Percentiles rank a stretch among this genome's conserved stretches.
Evolutionary conservation across 495 filamentous ascomycete species (phyloP).

Genomic region (Penicillium nucicola): DNA sequence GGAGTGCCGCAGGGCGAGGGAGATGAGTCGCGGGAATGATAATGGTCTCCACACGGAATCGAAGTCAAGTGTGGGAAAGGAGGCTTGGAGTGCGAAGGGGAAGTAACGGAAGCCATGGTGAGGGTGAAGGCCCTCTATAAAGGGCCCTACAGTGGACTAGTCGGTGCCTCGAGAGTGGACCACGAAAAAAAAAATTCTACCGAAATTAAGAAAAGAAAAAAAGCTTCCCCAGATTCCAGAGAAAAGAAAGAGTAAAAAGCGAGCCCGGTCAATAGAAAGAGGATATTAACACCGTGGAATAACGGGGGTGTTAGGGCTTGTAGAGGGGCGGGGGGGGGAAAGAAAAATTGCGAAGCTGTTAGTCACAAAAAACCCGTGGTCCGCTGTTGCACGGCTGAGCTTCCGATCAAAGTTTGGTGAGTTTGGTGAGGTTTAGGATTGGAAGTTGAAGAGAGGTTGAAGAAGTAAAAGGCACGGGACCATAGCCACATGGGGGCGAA

Average conservation of each 20-base stretch:
- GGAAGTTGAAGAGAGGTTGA: background rate
- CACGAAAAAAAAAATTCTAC: constrained; percentile 18
- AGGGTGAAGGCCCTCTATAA: constrained; percentile 37
- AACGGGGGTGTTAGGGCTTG: constrained; percentile 14
- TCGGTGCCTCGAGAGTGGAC: constrained; percentile 18
- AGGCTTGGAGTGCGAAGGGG: constrained; percentile 21
- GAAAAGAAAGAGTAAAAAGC: constrained; percentile 8
- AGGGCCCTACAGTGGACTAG: constrained; percentile 22
- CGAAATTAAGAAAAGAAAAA: constrained; percentile 19
- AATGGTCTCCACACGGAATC: constrained; percentile 22
- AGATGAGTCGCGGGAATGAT: constrained; percentile 36
- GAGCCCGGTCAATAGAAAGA: constrained; percentile 17
- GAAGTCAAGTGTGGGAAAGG: constrained; percentile 20
- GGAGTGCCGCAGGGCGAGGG: constrained; percentile 36
- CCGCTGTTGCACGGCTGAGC: constrained; percentile 22
- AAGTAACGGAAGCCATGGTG: constrained; percentile 33
- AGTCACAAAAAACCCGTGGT: constrained; percentile 42
- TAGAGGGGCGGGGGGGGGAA: constrained; percentile 1
- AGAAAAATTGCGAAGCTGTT: constrained; percentile 35
- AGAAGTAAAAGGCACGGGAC: background rate
- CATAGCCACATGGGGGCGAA: constrained; percentile 12
- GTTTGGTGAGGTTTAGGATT: too few relatives aligned
- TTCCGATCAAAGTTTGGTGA: too few relatives aligned
- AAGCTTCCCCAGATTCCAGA: constrained; percentile 38
- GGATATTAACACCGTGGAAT: background rate